Evolutionary conservation across 192 early-diverging fungal species (phyloP).

Genomic region (Podila verticillata): DNA sequence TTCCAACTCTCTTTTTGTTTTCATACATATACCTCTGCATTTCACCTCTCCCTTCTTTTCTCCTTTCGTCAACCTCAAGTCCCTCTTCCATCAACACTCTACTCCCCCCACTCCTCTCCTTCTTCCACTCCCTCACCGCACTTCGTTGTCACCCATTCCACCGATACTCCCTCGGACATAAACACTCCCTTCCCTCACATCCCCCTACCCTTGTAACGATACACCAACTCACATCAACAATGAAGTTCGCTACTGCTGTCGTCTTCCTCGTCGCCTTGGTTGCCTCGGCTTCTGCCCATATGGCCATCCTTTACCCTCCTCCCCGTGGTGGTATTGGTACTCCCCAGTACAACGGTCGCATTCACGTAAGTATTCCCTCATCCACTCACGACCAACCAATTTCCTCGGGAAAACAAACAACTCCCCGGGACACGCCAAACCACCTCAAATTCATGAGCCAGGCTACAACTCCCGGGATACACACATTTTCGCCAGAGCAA

Average conservation of each 20-base stretch:
- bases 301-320: slow-evolving; percentile 30
- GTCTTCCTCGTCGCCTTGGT: slow-evolving; percentile 32
- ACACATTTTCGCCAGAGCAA: too few relatives aligned
- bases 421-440: too few relatives aligned
- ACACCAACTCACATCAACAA: slow-evolving; percentile 7
- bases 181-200: background rate
- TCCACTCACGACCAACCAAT: background rate
- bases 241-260: slow-evolving; percentile 37
- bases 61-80: background rate
- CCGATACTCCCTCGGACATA: slow-evolving; percentile 1
- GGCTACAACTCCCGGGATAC: background rate
- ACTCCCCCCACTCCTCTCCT: background rate
- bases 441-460: background rate
- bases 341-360: slow-evolving; percentile 6
- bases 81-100: background rate
- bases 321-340: slow-evolving; percentile 13
- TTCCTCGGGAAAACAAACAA: background rate
- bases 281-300: slow-evolving; percentile 42
- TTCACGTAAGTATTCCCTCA: background rate
- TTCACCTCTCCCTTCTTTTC: background rate
- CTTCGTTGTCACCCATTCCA: background rate
- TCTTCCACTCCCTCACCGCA: background rate
- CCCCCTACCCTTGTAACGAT: background rate
- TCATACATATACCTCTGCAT: background rate
- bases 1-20: background rate